phyloP scores from a whole-genome alignment of 2,329 filamentous ascomycete genomes.

The Camillea tinctor region DNA sequence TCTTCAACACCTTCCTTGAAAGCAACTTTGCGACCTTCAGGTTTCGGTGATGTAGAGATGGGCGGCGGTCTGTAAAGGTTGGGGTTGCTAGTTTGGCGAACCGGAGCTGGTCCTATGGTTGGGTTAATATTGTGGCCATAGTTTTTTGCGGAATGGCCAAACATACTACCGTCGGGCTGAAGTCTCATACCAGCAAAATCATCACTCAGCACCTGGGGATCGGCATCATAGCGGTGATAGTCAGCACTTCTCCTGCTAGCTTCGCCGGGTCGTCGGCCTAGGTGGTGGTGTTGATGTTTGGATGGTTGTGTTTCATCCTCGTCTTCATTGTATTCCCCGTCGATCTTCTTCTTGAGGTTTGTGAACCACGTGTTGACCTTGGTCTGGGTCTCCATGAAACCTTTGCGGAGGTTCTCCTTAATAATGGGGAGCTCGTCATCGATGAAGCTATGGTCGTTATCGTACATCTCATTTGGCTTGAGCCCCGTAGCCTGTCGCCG shows the following conservation, averaged over 20 bases:
- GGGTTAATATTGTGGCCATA: slow-evolving; percentile 49
- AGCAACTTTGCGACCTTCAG: slow-evolving; percentile 53
- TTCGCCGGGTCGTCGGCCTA: slow-evolving; percentile 55
- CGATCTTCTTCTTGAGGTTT: slow-evolving; percentile 87
- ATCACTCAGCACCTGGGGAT: slow-evolving; percentile 84
- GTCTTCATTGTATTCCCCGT: slow-evolving; percentile 79
- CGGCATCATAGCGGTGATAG: slow-evolving; percentile 89
- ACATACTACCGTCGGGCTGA: slow-evolving; percentile 61
- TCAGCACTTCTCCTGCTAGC: slow-evolving; percentile 74
- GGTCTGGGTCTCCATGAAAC: slow-evolving; percentile 89
- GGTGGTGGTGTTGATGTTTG: slow-evolving; percentile 22
- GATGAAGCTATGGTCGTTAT: slow-evolving; percentile 84
- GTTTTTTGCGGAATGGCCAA: background rate
- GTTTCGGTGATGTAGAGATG: slow-evolving; percentile 50
- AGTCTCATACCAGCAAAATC: slow-evolving; percentile 77
- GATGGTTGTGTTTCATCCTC: slow-evolving; percentile 50
- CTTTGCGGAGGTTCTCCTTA: slow-evolving; percentile 87
- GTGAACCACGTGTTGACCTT: slow-evolving; percentile 93
- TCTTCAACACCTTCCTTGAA: slow-evolving; percentile 71
- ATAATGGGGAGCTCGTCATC: slow-evolving; percentile 96
- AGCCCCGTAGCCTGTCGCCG: slow-evolving; percentile 52
- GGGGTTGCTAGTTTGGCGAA: slow-evolving; percentile 62
- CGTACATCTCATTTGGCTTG: slow-evolving; percentile 56
- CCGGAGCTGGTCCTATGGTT: slow-evolving; percentile 33
- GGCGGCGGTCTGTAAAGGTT: slow-evolving; percentile 68